phyloP scores from a whole-genome alignment of 108 stramenopile species.

The Nitzschia inconspicua region DNA sequence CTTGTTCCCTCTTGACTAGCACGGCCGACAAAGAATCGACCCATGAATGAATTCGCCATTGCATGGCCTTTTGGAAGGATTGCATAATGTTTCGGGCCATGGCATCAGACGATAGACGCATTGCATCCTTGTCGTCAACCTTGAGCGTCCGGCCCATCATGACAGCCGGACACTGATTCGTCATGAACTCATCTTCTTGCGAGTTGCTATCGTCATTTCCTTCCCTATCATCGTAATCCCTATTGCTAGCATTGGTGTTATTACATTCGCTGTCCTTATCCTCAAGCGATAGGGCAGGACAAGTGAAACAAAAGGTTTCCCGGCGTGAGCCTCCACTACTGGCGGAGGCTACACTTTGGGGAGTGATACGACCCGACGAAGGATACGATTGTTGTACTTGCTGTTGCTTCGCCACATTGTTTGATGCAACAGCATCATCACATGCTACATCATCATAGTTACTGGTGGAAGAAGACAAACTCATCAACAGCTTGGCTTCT shows the following conservation, averaged over 20 bases:
- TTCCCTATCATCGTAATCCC: neutral
- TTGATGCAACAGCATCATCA: too few relatives aligned
- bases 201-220: neutral
- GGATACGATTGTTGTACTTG: neutral
- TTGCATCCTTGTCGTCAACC: slow-evolving; percentile 64
- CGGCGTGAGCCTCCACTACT: slow-evolving; percentile 8
- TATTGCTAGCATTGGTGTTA: neutral
- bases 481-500: slow-evolving; percentile 82
- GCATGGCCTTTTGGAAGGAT: slow-evolving; percentile 70
- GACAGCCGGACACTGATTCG: slow-evolving; percentile 48
- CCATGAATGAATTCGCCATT: slow-evolving; percentile 79
- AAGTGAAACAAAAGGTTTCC: slow-evolving; percentile 37
- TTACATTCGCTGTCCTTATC: neutral
- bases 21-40: slow-evolving; percentile 43
- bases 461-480: slow-evolving; percentile 41
- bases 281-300: slow-evolving; percentile 61
- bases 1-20: slow-evolving; percentile 53
- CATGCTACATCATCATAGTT: too few relatives aligned
- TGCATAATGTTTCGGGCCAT: slow-evolving; percentile 75
- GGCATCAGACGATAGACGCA: slow-evolving; percentile 58
- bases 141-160: slow-evolving; percentile 58
- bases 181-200: neutral
- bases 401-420: neutral
- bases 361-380: slow-evolving; percentile 20
- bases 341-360: slow-evolving; percentile 25